phyloP scores from a whole-genome alignment of 345 rosid species.

The Brassica juncea region DNA sequence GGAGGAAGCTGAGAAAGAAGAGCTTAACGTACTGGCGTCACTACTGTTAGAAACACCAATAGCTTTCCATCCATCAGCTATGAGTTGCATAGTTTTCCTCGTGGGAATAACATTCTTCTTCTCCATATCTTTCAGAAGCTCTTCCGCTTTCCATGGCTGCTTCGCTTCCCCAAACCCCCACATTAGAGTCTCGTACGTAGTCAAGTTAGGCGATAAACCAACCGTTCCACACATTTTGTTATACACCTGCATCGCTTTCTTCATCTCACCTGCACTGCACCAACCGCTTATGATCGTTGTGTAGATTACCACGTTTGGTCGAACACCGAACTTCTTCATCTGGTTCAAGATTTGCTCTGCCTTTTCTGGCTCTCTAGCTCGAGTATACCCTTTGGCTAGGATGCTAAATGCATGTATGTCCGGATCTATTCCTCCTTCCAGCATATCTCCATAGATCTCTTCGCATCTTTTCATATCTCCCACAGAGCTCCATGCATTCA shows the following conservation, averaged over 20 bases:
- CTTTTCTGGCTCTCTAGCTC: slow-evolving; percentile 68
- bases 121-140: slow-evolving; percentile 65
- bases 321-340: slow-evolving; percentile 56
- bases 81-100: slow-evolving; percentile 64
- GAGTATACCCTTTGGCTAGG: slow-evolving; percentile 82
- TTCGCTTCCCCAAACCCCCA: slow-evolving; percentile 90
- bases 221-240: slow-evolving; percentile 56
- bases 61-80: slow-evolving; percentile 77
- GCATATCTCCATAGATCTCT: slow-evolving; percentile 80
- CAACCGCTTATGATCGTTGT: slow-evolving; percentile 85
- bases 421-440: slow-evolving; percentile 71
- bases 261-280: slow-evolving; percentile 80
- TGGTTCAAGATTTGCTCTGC: slow-evolving; percentile 66
- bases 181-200: slow-evolving; percentile 81
- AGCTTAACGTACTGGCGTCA: slow-evolving; percentile 57
- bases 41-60: slow-evolving; percentile 58
- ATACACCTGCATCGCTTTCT: slow-evolving; percentile 56
- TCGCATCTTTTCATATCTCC: slow-evolving; percentile 84
- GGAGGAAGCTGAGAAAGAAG: slow-evolving; percentile 29
- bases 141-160: slow-evolving; percentile 86
- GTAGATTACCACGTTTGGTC: slow-evolving; percentile 80
- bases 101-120: slow-evolving; percentile 56
- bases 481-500: slow-evolving; percentile 88
- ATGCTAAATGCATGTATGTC: slow-evolving; percentile 76
- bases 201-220: slow-evolving; percentile 66